Evolutionary conservation across 2,329 filamentous ascomycete genomes (phyloP).

Genomic region (Alternaria longipes): DNA sequence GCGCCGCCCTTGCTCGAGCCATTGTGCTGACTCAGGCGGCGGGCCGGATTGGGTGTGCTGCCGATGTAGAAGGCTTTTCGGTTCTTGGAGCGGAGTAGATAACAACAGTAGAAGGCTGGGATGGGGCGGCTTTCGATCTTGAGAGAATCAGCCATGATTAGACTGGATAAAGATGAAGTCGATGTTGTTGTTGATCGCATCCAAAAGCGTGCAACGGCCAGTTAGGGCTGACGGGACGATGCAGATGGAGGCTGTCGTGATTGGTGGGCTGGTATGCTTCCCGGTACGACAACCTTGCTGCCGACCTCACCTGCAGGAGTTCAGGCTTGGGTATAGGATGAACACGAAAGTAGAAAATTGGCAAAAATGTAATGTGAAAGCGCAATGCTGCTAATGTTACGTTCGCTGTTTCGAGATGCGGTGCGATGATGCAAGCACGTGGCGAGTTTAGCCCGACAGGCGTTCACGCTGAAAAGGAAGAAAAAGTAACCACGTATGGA

Average conservation of each 20-base stretch:
- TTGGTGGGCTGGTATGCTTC: slow-evolving; percentile 23
- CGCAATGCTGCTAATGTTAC: background rate
- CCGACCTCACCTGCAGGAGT: slow-evolving; percentile 28
- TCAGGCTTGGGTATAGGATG: background rate
- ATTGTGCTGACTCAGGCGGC: slow-evolving; percentile 92
- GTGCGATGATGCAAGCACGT: background rate
- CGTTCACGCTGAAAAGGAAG: slow-evolving; percentile 2
- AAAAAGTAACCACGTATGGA: background rate
- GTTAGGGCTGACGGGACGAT: slow-evolving; percentile 28
- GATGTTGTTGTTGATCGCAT: slow-evolving; percentile 26
- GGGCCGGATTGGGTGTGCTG: slow-evolving; percentile 86
- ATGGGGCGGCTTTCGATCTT: slow-evolving; percentile 59
- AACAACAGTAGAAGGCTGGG: slow-evolving; percentile 91
- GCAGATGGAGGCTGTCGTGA: slow-evolving; percentile 18
- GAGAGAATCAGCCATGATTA: slow-evolving; percentile 20
- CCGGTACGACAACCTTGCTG: slow-evolving; percentile 31
- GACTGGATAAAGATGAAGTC: slow-evolving; percentile 5
- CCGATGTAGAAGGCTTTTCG: slow-evolving; percentile 83
- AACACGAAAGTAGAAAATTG: background rate
- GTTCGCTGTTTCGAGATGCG: background rate
- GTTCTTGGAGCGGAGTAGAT: slow-evolving; percentile 85
- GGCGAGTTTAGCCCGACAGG: background rate
- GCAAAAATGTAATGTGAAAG: background rate
- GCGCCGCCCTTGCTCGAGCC: slow-evolving; percentile 84
- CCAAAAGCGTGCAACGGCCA: slow-evolving; percentile 23